A percentile compares a stretch with the other conserved stretches of the same genome.
Evolutionary conservation across 768 basidiomycete genomes (phyloP).

Genomic region (Tulasnella sp.): DNA sequence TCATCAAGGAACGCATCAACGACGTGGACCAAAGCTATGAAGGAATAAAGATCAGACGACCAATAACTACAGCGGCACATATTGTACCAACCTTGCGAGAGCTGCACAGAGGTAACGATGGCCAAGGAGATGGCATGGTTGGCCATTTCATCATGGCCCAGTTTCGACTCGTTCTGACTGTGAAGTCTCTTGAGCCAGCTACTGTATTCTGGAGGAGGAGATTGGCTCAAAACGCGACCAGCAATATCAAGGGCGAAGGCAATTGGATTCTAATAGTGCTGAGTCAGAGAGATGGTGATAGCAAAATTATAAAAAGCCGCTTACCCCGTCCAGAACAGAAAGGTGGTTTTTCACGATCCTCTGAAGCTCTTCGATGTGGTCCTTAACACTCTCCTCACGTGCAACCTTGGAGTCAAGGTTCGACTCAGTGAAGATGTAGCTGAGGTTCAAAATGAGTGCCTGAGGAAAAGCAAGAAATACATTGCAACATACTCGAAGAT

Average conservation of each 20-base stretch:
- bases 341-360: background rate
- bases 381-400: background rate
- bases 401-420: background rate
- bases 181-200: background rate
- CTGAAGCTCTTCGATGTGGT: background rate
- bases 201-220: background rate
- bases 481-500: conserved; percentile 12
- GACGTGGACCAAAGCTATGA: conserved; percentile 4
- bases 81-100: conserved; percentile 6
- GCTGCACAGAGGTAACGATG: background rate
- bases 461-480: too few relatives aligned
- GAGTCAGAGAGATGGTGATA: background rate
- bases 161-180: background rate
- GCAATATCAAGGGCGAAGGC: background rate
- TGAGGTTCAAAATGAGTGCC: too few relatives aligned
- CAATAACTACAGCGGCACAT: background rate
- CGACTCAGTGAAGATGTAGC: background rate
- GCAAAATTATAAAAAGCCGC: background rate
- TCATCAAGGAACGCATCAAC: conserved; percentile 11
- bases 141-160: conserved; percentile 3
- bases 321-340: background rate
- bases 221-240: background rate
- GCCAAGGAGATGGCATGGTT: background rate
- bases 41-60: background rate
- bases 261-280: background rate